Percentiles rank a stretch among this genome's conserved stretches.
These are phyloP conservation scores for Cornus kousa DNA, from an alignment of 148 eudicot species.

Conservation along the genomic window DNA sequence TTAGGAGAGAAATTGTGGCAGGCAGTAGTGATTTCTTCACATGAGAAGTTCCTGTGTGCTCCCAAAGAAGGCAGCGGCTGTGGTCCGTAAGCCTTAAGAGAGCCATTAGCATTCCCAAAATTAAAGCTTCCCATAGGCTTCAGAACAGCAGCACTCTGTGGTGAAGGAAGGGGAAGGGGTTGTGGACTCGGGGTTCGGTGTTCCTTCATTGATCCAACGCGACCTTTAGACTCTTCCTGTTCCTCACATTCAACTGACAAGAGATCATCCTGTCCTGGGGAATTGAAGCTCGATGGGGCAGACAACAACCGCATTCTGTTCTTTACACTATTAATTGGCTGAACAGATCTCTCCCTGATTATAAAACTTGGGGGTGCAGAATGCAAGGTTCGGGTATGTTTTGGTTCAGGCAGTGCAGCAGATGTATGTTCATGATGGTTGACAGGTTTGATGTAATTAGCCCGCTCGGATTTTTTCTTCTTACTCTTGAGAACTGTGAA, in stretches of 20 bases:
- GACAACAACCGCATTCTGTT: conserved; percentile 61
- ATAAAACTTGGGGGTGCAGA: conserved; percentile 93
- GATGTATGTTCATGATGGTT: conserved; percentile 70
- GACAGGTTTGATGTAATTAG: conserved; percentile 44
- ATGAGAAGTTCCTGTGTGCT: conserved; percentile 58
- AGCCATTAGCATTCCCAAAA: conserved; percentile 53
- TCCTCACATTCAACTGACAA: conserved; percentile 63
- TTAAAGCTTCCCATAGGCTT: conserved; percentile 68
- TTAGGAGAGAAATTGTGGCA: conserved; percentile 87
- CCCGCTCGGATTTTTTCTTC: conserved; percentile 74
- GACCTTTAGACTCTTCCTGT: conserved; percentile 48
- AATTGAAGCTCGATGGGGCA: conserved; percentile 80
- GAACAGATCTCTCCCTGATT: conserved; percentile 49
- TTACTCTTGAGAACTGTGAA: conserved; percentile 69
- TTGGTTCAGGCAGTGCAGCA: conserved; percentile 76
- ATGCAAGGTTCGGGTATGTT: conserved; percentile 48
- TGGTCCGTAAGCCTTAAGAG: conserved; percentile 69
- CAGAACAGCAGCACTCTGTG: conserved; percentile 43
- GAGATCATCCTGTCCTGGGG: conserved; percentile 57
- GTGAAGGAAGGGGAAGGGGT: conserved; percentile 96
- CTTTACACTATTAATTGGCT: conserved; percentile 28
- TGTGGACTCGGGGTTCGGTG: conserved; percentile 65
- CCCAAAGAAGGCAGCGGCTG: conserved; percentile 68
- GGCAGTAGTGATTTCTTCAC: conserved; percentile 73
- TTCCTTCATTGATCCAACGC: conserved; percentile 44